A percentile compares a stretch with the other conserved stretches of the same genome.
Evolutionary conservation across 257 asterid genomes (phyloP).

Genomic region (Jaltomata sinuosa): DNA sequence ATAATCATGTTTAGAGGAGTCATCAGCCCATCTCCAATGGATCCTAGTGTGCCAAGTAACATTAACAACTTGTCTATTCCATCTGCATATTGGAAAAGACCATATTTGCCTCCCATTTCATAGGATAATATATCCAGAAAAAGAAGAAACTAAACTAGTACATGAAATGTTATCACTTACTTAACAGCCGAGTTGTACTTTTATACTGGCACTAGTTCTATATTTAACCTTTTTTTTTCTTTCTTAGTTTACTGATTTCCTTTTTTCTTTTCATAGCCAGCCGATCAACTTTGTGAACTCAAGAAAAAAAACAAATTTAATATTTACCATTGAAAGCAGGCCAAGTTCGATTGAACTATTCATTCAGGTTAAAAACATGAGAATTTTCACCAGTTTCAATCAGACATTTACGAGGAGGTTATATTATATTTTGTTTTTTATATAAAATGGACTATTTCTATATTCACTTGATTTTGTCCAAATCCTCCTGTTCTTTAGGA

Average conservation of each 20-base stretch:
- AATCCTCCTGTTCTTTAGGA: background rate
- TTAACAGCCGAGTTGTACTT: background rate
- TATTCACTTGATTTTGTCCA: background rate
- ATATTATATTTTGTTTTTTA: background rate
- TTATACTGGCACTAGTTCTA: background rate
- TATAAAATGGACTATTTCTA: background rate
- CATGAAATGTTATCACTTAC: background rate
- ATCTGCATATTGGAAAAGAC: conserved; percentile 54
- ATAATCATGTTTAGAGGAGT: conserved; percentile 50
- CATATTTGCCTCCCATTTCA: conserved; percentile 40
- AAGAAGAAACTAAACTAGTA: too few species aligned
- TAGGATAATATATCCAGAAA: too few species aligned
- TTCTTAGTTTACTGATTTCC: too few species aligned
- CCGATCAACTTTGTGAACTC: too few species aligned
- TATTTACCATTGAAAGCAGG: background rate
- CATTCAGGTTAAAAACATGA: background rate
- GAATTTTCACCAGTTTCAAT: background rate
- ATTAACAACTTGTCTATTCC: conserved; percentile 44
- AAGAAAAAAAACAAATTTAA: too few species aligned
- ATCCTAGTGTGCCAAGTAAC: conserved; percentile 48
- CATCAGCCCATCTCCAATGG: conserved; percentile 70
- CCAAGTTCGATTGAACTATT: background rate
- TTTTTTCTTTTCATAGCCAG: too few species aligned
- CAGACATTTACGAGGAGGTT: background rate
- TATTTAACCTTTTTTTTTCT: background rate